These are phyloP conservation scores for Phytopythium aichiense DNA, from an alignment of 352 stramenopile genomes.

Conservation along the genomic window DNA sequence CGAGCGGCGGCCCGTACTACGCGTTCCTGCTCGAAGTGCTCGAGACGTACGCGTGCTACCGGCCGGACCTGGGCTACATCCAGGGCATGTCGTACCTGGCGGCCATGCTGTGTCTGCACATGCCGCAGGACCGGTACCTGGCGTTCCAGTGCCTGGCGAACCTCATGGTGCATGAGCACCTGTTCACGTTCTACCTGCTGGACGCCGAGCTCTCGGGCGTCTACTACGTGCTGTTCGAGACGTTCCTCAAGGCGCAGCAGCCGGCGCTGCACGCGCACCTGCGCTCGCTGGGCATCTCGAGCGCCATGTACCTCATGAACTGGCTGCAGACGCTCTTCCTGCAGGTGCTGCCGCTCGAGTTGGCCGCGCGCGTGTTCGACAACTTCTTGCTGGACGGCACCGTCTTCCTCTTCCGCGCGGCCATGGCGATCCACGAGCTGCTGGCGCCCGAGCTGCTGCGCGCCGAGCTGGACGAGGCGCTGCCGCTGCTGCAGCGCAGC, in stretches of 20 bases:
- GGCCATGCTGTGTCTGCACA: constrained; percentile 81
- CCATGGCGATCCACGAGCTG: constrained; percentile 79
- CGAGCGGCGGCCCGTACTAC: constrained; percentile 61
- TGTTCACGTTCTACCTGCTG: constrained; percentile 88
- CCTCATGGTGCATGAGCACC: constrained; percentile 84
- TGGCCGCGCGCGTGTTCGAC: constrained; percentile 72
- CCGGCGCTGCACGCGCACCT: constrained; percentile 57
- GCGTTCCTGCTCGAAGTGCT: constrained; percentile 76
- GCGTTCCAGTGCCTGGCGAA: constrained; percentile 86
- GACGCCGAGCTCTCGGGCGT: constrained; percentile 71
- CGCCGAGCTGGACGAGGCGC: constrained; percentile 66
- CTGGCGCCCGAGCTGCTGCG: constrained; percentile 45
- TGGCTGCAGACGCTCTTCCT: constrained; percentile 87
- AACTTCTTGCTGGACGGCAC: constrained; percentile 86
- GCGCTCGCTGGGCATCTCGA: constrained; percentile 45
- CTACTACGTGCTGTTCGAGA: constrained; percentile 83
- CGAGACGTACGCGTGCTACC: constrained; percentile 84
- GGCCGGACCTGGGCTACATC: constrained; percentile 86
- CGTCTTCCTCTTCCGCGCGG: constrained; percentile 76
- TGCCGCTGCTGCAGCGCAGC: constrained; percentile 73
- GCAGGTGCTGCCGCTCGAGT: constrained; percentile 75
- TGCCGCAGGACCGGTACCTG: constrained; percentile 75
- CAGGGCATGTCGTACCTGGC: constrained; percentile 89
- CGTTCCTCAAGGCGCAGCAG: constrained; percentile 47
- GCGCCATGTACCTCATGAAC: constrained; percentile 87